Evolutionary conservation across 2,329 filamentous ascomycete genomes (phyloP).

Genomic region (Phoma sp.): DNA sequence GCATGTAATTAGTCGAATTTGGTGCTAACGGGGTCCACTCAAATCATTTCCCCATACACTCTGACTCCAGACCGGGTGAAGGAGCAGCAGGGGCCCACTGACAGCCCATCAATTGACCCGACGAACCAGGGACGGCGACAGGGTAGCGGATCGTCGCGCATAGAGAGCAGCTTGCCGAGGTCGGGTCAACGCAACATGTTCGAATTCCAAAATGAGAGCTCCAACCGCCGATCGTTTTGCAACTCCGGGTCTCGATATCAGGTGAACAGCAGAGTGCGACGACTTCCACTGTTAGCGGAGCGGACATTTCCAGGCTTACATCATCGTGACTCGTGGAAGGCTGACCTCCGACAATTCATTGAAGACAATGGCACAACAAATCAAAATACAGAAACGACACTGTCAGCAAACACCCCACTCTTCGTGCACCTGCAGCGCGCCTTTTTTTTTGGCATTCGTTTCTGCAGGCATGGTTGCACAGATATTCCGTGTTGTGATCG

Average conservation of each 20-base stretch:
- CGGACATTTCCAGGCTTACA: conserved; percentile 24
- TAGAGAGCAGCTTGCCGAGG: conserved; percentile 32
- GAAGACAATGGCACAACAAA: neutral
- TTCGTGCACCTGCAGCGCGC: neutral
- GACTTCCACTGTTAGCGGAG: conserved; percentile 18
- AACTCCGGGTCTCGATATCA: conserved; percentile 18
- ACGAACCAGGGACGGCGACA: conserved; percentile 33
- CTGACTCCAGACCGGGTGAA: conserved; percentile 44
- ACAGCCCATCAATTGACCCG: conserved; percentile 33
- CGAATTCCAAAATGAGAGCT: conserved; percentile 24
- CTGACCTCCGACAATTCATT: conserved; percentile 10
- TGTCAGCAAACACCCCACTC: conserved; percentile 12
- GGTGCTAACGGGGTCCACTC: conserved; percentile 37
- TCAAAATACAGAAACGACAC: neutral
- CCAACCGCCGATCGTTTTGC: conserved; percentile 23
- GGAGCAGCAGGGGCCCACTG: conserved; percentile 28
- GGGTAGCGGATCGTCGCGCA: conserved; percentile 37
- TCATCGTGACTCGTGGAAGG: conserved; percentile 21
- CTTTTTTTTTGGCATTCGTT: conserved; percentile 3
- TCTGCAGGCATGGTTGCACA: conserved; percentile 6
- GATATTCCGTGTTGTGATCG: conserved; percentile 3
- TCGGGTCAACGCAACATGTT: conserved; percentile 34
- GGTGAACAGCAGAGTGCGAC: conserved; percentile 23
- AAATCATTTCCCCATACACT: conserved; percentile 37
- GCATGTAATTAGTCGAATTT: conserved; percentile 39